phyloP scores from a whole-genome alignment of 352 stramenopile species.

The Globisporangium iwayamae region DNA sequence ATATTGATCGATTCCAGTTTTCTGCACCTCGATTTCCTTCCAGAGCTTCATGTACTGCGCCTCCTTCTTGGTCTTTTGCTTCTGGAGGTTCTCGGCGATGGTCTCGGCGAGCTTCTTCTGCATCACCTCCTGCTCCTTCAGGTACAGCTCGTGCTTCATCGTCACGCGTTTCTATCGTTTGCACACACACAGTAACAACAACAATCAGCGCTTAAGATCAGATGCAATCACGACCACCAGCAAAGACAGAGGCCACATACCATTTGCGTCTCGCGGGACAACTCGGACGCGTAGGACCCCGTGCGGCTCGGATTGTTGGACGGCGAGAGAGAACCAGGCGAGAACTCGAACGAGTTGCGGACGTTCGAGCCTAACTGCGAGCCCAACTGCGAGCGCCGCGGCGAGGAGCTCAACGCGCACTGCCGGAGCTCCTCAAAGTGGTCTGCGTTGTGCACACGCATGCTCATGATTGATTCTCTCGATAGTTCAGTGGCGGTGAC shows the following conservation, averaged over 20 bases:
- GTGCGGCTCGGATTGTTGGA: constrained; percentile 16
- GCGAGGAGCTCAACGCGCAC: constrained; percentile 37
- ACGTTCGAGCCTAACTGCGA: constrained; percentile 26
- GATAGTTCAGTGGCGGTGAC: too few relatives aligned
- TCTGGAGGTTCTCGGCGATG: constrained; percentile 64
- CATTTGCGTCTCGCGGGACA: constrained; percentile 60
- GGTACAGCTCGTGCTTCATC: constrained; percentile 76
- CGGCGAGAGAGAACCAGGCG: constrained; percentile 20
- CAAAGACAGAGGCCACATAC: constrained; percentile 11
- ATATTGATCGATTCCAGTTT: too few relatives aligned
- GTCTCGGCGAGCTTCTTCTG: constrained; percentile 54
- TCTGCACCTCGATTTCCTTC: constrained; percentile 57
- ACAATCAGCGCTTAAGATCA: background rate
- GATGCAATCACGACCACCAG: background rate
- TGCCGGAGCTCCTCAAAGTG: constrained; percentile 71
- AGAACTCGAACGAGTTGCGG: constrained; percentile 23
- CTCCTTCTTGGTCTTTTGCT: constrained; percentile 62
- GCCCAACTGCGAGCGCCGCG: constrained; percentile 22
- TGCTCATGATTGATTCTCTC: constrained; percentile 38
- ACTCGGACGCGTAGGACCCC: constrained; percentile 31
- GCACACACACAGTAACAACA: background rate
- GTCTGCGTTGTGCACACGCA: constrained; percentile 74
- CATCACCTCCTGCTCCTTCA: constrained; percentile 60
- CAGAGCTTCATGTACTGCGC: constrained; percentile 66
- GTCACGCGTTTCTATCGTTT: constrained; percentile 49